Evolutionary conservation across 352 stramenopile genomes (phyloP), one percentile per base, ranked within the genome.

Genomic region (Pythium periplocum): DNA sequence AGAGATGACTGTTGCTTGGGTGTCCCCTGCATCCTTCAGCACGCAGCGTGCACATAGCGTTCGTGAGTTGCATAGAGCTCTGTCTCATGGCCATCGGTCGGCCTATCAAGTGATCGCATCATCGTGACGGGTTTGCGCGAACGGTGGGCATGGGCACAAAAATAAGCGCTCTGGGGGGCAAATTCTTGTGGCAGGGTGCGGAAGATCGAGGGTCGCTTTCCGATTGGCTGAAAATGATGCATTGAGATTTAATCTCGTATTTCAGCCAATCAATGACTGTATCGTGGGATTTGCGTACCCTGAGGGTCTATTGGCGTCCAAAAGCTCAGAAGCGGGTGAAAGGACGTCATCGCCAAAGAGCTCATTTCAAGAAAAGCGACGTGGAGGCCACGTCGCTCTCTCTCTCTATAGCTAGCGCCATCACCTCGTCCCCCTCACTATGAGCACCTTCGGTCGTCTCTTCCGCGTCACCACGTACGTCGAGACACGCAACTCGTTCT

Each of bases 391-490:
- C 44, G 34, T 3, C 48, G n/a, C 30, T 26, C 17, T 2, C 12
- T 26, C 9, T 36, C 26, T 9, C 10, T 34, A 6, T 12, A 45
- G 10, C 44, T 48, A 33, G 34, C 49, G 6, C 37, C 43, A 37
- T 2, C 49, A 5, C 53, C 44, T 46, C 37, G n/a, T 43, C 32
- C 12, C 40, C 37, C n/a, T 41, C 47, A 70, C 33, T 44, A 95
- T 95, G 84, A 95, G 84, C 65, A 89, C 94, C 39, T 99, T 99
- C 69, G 97, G 97, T 50, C 85, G 92, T 51, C 71, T 98, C 64
- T 99, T 99, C 75, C 92, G 96, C 61, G 98, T 99, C 53, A 98
- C 95, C 43, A 99, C 97, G 57, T 86, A 75, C 59, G 67, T 71
- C 5, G 7, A 26, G 17, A 26, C 17, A 26, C 17, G 44, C 9